Evolutionary conservation across 352 stramenopile genomes (phyloP), one percentile per base, ranked within the genome.

Genomic region (Globisporangium parvum): DNA sequence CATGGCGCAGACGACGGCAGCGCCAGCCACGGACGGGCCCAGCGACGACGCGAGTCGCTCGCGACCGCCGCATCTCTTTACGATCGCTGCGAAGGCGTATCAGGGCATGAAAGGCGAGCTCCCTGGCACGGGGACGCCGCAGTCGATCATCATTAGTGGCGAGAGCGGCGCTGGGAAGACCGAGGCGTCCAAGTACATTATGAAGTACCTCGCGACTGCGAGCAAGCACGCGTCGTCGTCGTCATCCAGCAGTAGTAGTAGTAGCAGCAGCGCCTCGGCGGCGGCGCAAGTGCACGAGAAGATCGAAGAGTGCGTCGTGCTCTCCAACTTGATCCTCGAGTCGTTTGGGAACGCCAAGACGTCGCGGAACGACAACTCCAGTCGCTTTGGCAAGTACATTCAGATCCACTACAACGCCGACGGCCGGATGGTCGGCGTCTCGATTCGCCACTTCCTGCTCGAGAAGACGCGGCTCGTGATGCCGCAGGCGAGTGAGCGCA

Each of bases 111-210:
- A 89, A 45, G 78, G 78, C 2, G 65, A 75, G 10, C 53, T 85
- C 3, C 61, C 76, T 11, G 80, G 80, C 0, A 69, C 64, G 2
- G 77, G 79, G 1, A 71, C 67, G 9, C 80, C 95, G 39, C 93
- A 98, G 63, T 97, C 85, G 0, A 97, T 98, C 65, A 76, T 98
- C 28, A 91, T 98, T n/a, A 96, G 85, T 21, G 93, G 93, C 26
- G 93, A 98, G 57, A 96, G 82, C 35, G 93, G 93, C 9, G 91
- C 91, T 0, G 93, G 93, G 9, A 98, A 98, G 71, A 98, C 93
- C 0, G 91, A 98, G 62, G 96, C 91, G 3, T 96, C 91, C 42
- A 98, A 98, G 69, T 96, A 97, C 60, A 88, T 92, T 14, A 90
- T 91, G 81, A 91, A 93, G 51, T 91, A 95, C 50, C 71, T 93